These are phyloP conservation scores for Elongisporangium anandrum DNA, from an alignment of 352 stramenopile genomes.

Conservation along the genomic window DNA sequence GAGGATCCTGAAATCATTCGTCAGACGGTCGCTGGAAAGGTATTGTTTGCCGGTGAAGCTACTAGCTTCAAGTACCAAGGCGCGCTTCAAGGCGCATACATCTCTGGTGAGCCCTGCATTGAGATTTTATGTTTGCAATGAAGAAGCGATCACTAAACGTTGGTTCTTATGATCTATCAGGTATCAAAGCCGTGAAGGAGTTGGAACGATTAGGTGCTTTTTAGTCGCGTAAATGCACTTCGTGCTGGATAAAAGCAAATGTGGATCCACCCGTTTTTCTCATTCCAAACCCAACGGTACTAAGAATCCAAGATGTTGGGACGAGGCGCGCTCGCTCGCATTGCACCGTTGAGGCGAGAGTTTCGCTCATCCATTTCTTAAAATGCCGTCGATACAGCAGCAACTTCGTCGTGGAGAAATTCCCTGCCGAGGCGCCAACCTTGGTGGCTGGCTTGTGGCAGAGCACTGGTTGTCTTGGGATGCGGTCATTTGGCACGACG, in stretches of 20 bases:
- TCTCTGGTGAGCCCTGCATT: constrained; percentile 25
- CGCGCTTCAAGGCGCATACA: constrained; percentile 59
- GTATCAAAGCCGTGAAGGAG: not conserved
- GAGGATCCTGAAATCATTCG: constrained; percentile 53
- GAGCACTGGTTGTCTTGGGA: constrained; percentile 84
- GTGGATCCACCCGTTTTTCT: not conserved
- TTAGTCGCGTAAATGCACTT: not conserved
- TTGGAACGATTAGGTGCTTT: not conserved
- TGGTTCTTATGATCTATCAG: too few species aligned
- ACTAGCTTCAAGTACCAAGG: constrained; percentile 69
- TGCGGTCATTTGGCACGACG: constrained; percentile 79
- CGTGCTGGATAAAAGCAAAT: too few species aligned
- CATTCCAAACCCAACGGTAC: not conserved
- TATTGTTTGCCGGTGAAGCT: constrained; percentile 67
- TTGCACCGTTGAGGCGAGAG: not conserved
- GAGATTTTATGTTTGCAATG: too few species aligned
- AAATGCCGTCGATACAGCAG: constrained; percentile 11
- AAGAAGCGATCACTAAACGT: too few species aligned
- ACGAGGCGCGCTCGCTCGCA: not conserved
- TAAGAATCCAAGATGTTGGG: too few species aligned
- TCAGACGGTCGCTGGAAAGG: constrained; percentile 20
- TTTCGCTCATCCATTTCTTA: not conserved
- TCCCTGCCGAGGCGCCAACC: constrained; percentile 63
- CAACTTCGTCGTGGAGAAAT: constrained; percentile 31
- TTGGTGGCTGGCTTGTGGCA: constrained; percentile 81